These are phyloP conservation scores for Populus hybrid DNA, from an alignment of 441 rosid species.

Conservation along the genomic window DNA sequence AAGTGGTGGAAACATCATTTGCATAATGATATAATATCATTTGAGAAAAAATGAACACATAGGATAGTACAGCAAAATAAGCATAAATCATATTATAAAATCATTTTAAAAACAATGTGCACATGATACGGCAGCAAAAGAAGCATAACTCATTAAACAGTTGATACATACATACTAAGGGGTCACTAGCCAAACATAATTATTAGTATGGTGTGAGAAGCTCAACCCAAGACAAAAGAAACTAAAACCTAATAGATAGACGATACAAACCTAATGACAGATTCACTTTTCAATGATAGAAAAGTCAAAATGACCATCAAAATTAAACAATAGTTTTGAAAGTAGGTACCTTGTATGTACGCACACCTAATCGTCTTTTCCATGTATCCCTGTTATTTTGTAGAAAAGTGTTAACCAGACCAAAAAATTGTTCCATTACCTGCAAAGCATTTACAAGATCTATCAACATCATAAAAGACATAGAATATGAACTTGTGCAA, in stretches of 20 bases:
- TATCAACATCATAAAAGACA: constrained; percentile 7
- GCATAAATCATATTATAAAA: neutral
- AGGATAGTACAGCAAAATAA: neutral
- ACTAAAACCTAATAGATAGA: neutral
- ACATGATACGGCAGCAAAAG: neutral
- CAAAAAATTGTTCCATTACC: constrained; percentile 99
- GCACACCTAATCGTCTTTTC: constrained; percentile 88
- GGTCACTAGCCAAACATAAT: neutral
- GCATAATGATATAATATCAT: neutral
- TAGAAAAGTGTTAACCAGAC: constrained; percentile 88
- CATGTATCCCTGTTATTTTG: constrained; percentile 80
- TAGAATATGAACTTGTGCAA: neutral
- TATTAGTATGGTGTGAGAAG: neutral
- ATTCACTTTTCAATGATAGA: neutral
- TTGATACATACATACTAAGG: neutral
- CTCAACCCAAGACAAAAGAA: neutral
- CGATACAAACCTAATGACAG: neutral
- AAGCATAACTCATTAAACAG: neutral
- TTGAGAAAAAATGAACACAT: neutral
- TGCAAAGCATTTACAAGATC: constrained; percentile 33
- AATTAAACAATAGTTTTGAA: neutral
- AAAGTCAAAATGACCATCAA: neutral
- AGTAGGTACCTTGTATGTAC: constrained; percentile 83
- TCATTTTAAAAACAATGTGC: neutral
- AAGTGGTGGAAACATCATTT: neutral